phyloP scores from a whole-genome alignment of 2,329 filamentous ascomycete species.

The Colletotrichum sp. region DNA sequence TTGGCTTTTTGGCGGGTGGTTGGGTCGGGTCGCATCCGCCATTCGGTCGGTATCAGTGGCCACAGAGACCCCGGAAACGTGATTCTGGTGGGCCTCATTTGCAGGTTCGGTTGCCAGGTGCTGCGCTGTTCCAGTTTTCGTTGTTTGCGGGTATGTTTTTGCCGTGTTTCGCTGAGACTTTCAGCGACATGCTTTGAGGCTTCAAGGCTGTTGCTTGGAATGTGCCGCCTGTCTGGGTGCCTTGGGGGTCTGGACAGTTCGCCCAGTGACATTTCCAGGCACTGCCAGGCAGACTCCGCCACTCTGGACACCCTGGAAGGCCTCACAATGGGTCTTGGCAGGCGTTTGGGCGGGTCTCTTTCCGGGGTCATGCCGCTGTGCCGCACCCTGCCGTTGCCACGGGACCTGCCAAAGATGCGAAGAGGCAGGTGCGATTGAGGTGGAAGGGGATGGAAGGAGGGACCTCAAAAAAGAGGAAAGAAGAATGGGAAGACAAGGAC shows the following conservation, averaged over 20 bases:
- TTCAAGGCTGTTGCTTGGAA: background rate
- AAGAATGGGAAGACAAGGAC: background rate
- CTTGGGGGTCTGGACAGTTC: background rate
- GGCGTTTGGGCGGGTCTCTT: constrained; percentile 1
- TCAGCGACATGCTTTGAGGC: background rate
- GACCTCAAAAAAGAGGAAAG: background rate
- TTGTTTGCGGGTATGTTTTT: background rate
- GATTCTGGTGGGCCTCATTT: constrained; percentile 12
- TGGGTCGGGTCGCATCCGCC: constrained; percentile 2
- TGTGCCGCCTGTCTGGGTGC: background rate
- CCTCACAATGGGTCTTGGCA: constrained; percentile 15
- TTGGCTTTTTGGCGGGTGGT: constrained; percentile 8
- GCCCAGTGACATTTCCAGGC: constrained; percentile 6
- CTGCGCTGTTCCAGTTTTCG: background rate
- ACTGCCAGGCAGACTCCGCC: constrained; percentile 1
- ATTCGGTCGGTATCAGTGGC: background rate
- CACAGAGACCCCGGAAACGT: background rate
- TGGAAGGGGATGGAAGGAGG: background rate
- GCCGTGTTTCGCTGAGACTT: background rate
- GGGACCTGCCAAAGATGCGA: background rate
- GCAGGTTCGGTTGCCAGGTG: background rate
- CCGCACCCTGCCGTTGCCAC: background rate
- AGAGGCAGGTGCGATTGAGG: background rate
- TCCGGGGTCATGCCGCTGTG: constrained; percentile 3
- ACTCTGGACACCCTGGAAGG: background rate